These are phyloP conservation scores for Boechera divaricarpa DNA, from an alignment of 345 rosid species.

Conservation along the genomic window DNA sequence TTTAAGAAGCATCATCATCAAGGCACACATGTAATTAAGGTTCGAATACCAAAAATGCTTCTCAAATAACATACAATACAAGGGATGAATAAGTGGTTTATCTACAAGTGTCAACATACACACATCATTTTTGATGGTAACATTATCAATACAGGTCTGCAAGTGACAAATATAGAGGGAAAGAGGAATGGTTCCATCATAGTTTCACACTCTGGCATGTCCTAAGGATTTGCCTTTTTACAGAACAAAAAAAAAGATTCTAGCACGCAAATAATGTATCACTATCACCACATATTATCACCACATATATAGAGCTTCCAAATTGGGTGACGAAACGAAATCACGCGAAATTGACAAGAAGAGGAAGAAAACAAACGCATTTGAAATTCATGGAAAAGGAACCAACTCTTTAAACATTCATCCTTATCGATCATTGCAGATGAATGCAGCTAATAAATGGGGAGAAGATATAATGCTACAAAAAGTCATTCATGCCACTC, in stretches of 20 bases:
- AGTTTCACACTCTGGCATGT: constrained; percentile 2
- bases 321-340: neutral
- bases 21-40: no score
- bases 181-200: neutral
- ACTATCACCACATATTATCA: neutral
- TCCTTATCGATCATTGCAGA: neutral
- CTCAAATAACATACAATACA: neutral
- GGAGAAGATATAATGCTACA: neutral
- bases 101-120: neutral
- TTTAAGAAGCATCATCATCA: no score
- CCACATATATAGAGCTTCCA: neutral
- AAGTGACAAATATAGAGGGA: neutral
- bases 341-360: neutral
- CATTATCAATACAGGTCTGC: neutral
- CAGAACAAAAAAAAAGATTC: neutral
- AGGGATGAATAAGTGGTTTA: neutral
- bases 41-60: neutral
- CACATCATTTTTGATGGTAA: neutral
- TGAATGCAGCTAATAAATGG: neutral
- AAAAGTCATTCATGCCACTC: neutral
- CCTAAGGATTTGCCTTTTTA: neutral
- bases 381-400: neutral
- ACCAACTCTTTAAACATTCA: neutral
- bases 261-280: neutral
- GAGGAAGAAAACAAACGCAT: neutral